Evolutionary conservation across 352 stramenopile species (phyloP).

Genomic region (Thalassiosira sp.): DNA sequence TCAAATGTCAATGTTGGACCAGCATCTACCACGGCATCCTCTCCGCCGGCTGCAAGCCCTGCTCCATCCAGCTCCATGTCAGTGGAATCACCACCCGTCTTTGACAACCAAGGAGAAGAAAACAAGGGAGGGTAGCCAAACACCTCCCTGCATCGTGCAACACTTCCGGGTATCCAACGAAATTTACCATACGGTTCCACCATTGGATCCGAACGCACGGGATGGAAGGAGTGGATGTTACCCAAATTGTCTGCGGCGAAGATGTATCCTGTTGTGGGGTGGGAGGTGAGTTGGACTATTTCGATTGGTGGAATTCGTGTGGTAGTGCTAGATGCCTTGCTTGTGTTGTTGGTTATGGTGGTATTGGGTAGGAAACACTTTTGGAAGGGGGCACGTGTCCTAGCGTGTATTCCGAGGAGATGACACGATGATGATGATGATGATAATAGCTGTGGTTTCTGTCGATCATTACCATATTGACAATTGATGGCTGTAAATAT

Average conservation of each 20-base stretch:
- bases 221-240: constrained; percentile 45
- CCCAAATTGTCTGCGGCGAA: constrained; percentile 31
- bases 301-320: constrained; percentile 28
- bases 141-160: constrained; percentile 19
- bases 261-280: constrained; percentile 33
- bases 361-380: constrained; percentile 39
- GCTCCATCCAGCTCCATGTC: too few relatives aligned
- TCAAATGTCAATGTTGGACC: neutral
- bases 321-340: constrained; percentile 1
- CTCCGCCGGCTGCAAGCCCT: too few relatives aligned
- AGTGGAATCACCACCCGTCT: too few relatives aligned
- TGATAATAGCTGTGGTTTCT: too few relatives aligned
- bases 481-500: constrained; percentile 59
- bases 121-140: constrained; percentile 37
- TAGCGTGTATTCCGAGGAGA: constrained; percentile 65
- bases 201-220: constrained; percentile 27
- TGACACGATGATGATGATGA: constrained; percentile 24
- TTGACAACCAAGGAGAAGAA: neutral
- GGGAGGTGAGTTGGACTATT: constrained; percentile 61
- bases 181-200: constrained; percentile 54
- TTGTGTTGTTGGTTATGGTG: neutral
- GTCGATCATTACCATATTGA: too few relatives aligned
- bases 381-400: constrained; percentile 72
- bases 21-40: too few relatives aligned
- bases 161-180: constrained; percentile 32